Evolutionary conservation across 495 filamentous ascomycete species (phyloP).

Genomic region (Hyaloscypha bicolor): DNA sequence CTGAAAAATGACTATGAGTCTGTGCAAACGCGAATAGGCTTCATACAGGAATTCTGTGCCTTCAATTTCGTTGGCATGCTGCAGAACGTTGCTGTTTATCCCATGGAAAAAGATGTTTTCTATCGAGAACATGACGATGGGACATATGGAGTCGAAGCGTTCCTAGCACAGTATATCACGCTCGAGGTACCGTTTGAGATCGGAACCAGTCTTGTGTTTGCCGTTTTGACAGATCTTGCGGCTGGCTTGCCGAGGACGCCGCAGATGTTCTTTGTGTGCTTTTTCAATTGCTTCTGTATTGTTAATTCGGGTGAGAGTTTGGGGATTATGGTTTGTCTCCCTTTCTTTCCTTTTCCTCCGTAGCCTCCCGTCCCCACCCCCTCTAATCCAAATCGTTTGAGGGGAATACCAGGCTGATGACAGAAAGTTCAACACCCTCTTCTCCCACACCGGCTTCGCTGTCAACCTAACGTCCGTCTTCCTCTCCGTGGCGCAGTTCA

Average conservation of each 20-base stretch:
- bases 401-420: neutral
- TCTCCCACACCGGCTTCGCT: slow-evolving; percentile 73
- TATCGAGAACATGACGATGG: slow-evolving; percentile 71
- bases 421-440: slow-evolving; percentile 66
- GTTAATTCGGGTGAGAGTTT: slow-evolving; percentile 73
- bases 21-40: slow-evolving; percentile 71
- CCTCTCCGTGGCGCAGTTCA: slow-evolving; percentile 64
- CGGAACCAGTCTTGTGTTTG: slow-evolving; percentile 62
- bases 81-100: slow-evolving; percentile 75
- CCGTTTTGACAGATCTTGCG: slow-evolving; percentile 58
- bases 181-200: slow-evolving; percentile 73
- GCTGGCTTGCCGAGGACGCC: slow-evolving; percentile 62
- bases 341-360: neutral
- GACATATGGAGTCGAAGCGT: slow-evolving; percentile 66
- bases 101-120: slow-evolving; percentile 67
- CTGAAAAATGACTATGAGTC: slow-evolving; percentile 65
- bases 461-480: slow-evolving; percentile 68
- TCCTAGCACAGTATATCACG: slow-evolving; percentile 66
- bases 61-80: slow-evolving; percentile 81
- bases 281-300: slow-evolving; percentile 71
- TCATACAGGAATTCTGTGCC: slow-evolving; percentile 67
- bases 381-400: neutral
- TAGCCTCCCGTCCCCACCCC: neutral
- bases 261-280: slow-evolving; percentile 63
- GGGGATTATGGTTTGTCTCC: slow-evolving; percentile 59